Evolutionary conservation across 345 rosid genomes (phyloP).

Genomic region (Citrus sinensis): DVS_A1.0 CM039165.1:26142501-26143000

Average conservation of each 20-base stretch:
- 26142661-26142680: slow-evolving; percentile 74
- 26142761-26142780: background rate
- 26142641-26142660: slow-evolving; percentile 70
- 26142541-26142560: background rate
- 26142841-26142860: background rate
- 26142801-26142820: background rate
- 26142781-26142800: background rate
- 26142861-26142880: background rate
- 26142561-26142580: slow-evolving; percentile 45
- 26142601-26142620: slow-evolving; percentile 74
- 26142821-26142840: background rate
- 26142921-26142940: slow-evolving; percentile 1
- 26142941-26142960: slow-evolving; percentile 77
- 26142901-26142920: background rate
- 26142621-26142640: slow-evolving; percentile 59
- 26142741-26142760: background rate
- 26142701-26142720: background rate
- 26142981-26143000: slow-evolving; percentile 74
- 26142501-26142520: background rate
- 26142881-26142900: background rate
- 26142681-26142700: slow-evolving; percentile 58
- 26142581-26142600: slow-evolving; percentile 61
- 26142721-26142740: background rate
- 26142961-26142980: slow-evolving; percentile 65
- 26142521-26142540: background rate